Conservation (phyloP, 768 basidiomycete genomes). For the Porphyrellus cyaneotinctus region DNA sequence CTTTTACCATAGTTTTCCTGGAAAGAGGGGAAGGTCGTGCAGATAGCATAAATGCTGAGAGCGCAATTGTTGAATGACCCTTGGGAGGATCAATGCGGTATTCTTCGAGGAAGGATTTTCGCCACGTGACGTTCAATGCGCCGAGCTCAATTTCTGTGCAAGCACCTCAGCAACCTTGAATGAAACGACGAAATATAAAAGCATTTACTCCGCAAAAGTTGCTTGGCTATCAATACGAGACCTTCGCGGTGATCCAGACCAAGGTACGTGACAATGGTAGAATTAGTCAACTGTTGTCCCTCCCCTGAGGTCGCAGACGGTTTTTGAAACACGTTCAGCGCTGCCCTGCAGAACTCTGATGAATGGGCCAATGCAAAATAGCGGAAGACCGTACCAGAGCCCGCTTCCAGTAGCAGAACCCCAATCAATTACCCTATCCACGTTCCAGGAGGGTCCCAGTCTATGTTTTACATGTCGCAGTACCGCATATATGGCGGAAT, state of each 20-base stretch:
- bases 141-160: constrained; percentile 46
- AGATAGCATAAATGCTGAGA: constrained; percentile 87
- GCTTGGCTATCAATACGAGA: constrained; percentile 61
- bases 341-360: constrained; percentile 48
- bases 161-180: constrained; percentile 11
- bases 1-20: constrained; percentile 64
- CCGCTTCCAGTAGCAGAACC: constrained; percentile 80
- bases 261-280: constrained; percentile 58
- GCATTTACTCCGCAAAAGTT: constrained; percentile 51
- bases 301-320: constrained; percentile 26
- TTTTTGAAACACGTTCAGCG: constrained; percentile 59
- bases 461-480: constrained; percentile 62
- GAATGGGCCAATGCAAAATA: constrained; percentile 3
- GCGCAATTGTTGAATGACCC: constrained; percentile 55
- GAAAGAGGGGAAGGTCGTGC: constrained; percentile 58
- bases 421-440: constrained; percentile 73
- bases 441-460: constrained; percentile 56
- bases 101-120: constrained; percentile 51
- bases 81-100: constrained; percentile 39
- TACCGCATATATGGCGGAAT: constrained; percentile 74
- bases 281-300: constrained; percentile 38
- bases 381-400: constrained; percentile 56
- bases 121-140: constrained; percentile 46
- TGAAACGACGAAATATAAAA: not conserved
- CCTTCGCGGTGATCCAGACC: constrained; percentile 78